Conservation (phyloP, 2,329 filamentous ascomycete genomes). For the Paecilomyces fulvus region DNA sequence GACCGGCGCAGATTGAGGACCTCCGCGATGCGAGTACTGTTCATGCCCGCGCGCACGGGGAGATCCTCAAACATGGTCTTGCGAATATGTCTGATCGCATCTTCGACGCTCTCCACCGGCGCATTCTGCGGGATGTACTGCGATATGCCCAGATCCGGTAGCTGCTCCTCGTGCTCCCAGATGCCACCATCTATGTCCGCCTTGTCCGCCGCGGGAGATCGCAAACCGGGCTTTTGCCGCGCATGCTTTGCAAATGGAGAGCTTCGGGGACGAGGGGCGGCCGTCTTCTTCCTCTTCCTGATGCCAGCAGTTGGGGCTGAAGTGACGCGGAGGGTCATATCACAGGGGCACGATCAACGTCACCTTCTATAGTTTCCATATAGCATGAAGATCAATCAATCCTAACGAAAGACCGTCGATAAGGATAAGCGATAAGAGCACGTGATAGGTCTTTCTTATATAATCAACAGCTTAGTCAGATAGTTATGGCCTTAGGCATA, state of each 20-base stretch:
- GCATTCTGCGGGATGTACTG: constrained; percentile 41
- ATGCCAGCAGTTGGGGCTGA: constrained; percentile 40
- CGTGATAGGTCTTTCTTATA: too few relatives aligned
- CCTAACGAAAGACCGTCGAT: not conserved
- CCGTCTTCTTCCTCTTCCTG: constrained; percentile 28
- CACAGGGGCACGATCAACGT: constrained; percentile 1
- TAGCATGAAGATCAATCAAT: not conserved
- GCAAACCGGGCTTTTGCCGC: constrained; percentile 31
- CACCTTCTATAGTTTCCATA: not conserved
- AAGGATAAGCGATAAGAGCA: not conserved
- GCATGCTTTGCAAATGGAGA: constrained; percentile 35
- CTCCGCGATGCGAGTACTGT: constrained; percentile 51
- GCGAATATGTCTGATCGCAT: constrained; percentile 47
- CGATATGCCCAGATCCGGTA: constrained; percentile 46
- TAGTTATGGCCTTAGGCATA: too few relatives aligned
- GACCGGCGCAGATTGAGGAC: constrained; percentile 48
- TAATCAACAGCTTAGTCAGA: too few relatives aligned
- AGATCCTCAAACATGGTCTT: constrained; percentile 48
- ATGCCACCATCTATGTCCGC: constrained; percentile 14
- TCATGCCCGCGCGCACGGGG: constrained; percentile 52
- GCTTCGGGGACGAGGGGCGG: constrained; percentile 18
- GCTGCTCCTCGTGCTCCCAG: constrained; percentile 26
- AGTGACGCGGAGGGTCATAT: constrained; percentile 41
- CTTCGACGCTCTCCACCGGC: constrained; percentile 40
- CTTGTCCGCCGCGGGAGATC: constrained; percentile 15